Base-by-base conservation (phyloP, 1,284 basidiomycete genomes). In the Clitocybe nebularis region DNA sequence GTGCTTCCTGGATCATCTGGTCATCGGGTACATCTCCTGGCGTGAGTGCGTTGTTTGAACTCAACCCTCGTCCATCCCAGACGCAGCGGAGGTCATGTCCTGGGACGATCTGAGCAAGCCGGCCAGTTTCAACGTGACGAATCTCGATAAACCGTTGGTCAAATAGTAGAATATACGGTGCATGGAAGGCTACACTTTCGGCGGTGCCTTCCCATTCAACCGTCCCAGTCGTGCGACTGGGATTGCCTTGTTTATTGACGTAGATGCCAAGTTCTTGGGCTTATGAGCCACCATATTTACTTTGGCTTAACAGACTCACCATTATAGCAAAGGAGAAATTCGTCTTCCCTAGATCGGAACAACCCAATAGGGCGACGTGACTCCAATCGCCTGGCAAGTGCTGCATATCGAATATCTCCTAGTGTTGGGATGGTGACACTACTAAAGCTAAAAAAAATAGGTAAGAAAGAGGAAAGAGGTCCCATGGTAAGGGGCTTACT, bases 201-300 rank as follows among this genome's bases (percentile, higher is more conserved):
- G 89, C 89, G 2, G 80, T 86, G 8, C 93, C 93, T 66, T 98
- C 94, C 93, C 94, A 98, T 61, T 97, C 93, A 55, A 97, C 90
- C 3, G 85, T 81, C 22, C 76, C 75, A 44, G 81, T 71, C 19
- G 72, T 61, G 33, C 89, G 82, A 52, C 81, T 87, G 1, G 89
- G 90, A 42, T 88, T 83, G 28, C 93, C 93, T 49, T 93, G 89
- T 36, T 89, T 85, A 60, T 90, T 82, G 28, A 92, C 89, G 55
- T 89, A 94, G 45, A 95, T 74, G 6, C 93, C 94, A 53, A 97
- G 95, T 60, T 92, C 91, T 93, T 39, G 81, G 22, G 40, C 23
- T 79, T 32, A 86, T 80, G 53, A 82, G 87, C 43, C 87, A 73
- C 2, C 87, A 88, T 51, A 89, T 89, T 54, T 83, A 17, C 7